Base-by-base conservation (phyloP, 345 rosid genomes). In the Ailanthus altissimus region DNA sequence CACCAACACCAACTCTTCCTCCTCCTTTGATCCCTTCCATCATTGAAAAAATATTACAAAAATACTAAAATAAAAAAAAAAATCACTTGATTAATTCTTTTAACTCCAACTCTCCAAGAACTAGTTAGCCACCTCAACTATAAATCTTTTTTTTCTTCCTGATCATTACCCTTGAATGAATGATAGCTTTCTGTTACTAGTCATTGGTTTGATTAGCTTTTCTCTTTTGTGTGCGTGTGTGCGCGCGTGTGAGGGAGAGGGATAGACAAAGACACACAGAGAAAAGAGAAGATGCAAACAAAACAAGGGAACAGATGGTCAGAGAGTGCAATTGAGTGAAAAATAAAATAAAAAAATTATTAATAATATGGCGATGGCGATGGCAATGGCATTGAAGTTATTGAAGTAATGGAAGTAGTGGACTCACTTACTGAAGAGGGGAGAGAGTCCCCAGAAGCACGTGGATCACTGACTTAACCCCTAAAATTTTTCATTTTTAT, bases 381-480 rank as follows among this genome's bases (percentile, higher is more conserved):
- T 32, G 38, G 38, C 38, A 67, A 47, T 67, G 50, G 81, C 62
- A 77, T 67, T 56, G 76, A 76, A 80, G 81, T 13, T 54, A n/a
- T 32, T 75, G 65, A 25, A 13, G 75, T n/a, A n/a, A 13, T 42
- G 74, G 83, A 81, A 70, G 53, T 65, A 69, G 83, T 0, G 63
- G 2, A 36, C 67, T 32, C 23, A 18, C 32, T 18, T 12, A 51
- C 66, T 49, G 78, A 65, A 73, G 67, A 25, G 74, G 18, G 84
- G 84, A 59, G 81, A 80, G 87, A 83, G 83, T 89, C 80, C 88
- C 89, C 82, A 83, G 83, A 60, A 82, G 90, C 92, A 89, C 92
- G 89, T 89, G 90, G 84, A 79, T 73, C 50, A 80, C 92, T 89
- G 92, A 86, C 88, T 84, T 80, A 1, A 20, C 51, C 45, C 46